Conservation (phyloP, 805 yeast species). For the Myxozyma udenii region DNA sequence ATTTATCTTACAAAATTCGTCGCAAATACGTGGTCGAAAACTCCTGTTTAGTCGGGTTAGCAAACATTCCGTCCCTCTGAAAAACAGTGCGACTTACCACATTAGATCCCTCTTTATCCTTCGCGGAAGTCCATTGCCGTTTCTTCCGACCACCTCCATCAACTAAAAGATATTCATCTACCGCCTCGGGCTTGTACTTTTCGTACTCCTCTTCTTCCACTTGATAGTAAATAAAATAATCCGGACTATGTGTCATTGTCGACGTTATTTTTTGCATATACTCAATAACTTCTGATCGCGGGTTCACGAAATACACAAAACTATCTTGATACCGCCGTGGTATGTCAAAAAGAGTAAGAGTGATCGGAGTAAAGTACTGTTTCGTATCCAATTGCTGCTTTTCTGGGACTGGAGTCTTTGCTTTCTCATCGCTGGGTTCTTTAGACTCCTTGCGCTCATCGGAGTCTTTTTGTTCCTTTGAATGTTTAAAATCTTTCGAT, state of each 20-base stretch:
- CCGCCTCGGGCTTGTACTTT: slow-evolving; percentile 28
- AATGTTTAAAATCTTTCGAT: background rate
- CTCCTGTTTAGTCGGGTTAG: background rate
- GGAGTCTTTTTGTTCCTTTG: too few relatives aligned
- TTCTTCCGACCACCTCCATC: slow-evolving; percentile 20
- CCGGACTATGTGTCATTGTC: slow-evolving; percentile 58
- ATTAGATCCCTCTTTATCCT: slow-evolving; percentile 11
- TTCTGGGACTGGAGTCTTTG: slow-evolving; percentile 6
- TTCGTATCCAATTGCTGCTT: slow-evolving; percentile 3
- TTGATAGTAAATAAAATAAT: slow-evolving; percentile 76
- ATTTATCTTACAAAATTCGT: background rate
- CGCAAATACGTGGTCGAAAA: background rate
- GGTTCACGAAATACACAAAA: slow-evolving; percentile 61
- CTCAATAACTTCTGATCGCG: slow-evolving; percentile 52
- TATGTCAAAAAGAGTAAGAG: slow-evolving; percentile 62
- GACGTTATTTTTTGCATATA: slow-evolving; percentile 61
- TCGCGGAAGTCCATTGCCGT: slow-evolving; percentile 18
- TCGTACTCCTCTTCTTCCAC: slow-evolving; percentile 42
- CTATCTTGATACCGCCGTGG: slow-evolving; percentile 65
- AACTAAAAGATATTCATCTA: slow-evolving; percentile 21
- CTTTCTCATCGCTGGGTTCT: slow-evolving; percentile 22
- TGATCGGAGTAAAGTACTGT: slow-evolving; percentile 50
- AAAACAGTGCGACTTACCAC: slow-evolving; percentile 1
- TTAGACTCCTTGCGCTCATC: background rate
- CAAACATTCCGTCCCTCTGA: background rate